Evolutionary conservation across 306 rosid genomes (phyloP), one percentile per base, ranked within the genome.

Genomic region (Medicago lupulina): DNA sequence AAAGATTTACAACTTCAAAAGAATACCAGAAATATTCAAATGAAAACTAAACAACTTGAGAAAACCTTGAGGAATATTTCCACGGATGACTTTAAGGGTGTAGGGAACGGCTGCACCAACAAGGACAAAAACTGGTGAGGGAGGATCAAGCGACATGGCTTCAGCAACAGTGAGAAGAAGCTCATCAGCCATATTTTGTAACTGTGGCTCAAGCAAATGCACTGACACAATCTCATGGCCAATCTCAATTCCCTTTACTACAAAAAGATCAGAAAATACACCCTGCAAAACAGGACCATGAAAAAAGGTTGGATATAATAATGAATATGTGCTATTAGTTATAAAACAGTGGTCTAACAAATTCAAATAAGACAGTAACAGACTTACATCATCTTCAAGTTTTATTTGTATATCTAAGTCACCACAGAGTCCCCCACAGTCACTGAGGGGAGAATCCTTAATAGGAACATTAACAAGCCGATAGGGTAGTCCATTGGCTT

Each of bases 131-230:
- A 94, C 91, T 50, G 98, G 98, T 17, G 98, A 94, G 61, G 93
- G 96, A 70, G 98, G 98, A 66, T 88, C 86, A 43, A 21, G 90
- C 4, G 95, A 92, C 89, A 92, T 94, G 59, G 98, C 98, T 88
- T 94, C 98, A 47, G 98, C 98, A 40, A 94, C 98, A 66, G 98
- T 94, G 61, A 94, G 85, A 83, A 85, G 80, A 70, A 94, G 92
- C 84, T 88, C 85, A 66, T 94, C 98, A 18, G 86, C 70, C 93
- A 92, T 72, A 71, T 85, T 84, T 83, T 78, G 76, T 8, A 82
- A 68, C 38, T 81, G 86, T 15, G 95, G 95, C 84, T 94, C 98
- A 7, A 94, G 88, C 93, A 92, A 78, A 71, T 81, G 83, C 79
- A 90, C 96, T 21, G 93, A 83, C 80, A 92, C 95, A 71, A 81